Base-by-base conservation (phyloP, 495 filamentous ascomycete species). In the Staphylotrichum tortipilum region DNA sequence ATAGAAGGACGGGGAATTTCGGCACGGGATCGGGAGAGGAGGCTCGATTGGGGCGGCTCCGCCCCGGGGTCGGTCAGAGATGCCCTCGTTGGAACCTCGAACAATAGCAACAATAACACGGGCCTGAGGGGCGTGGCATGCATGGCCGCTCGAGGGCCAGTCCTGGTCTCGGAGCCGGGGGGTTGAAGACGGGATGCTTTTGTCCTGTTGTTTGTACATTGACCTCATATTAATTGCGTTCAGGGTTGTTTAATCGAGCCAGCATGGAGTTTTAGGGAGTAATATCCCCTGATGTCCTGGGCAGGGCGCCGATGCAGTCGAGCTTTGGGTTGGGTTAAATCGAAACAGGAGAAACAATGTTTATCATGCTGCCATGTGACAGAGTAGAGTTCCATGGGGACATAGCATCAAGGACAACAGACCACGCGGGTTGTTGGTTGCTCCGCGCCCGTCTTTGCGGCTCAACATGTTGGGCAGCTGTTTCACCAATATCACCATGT, bases 161-260 rank as follows among this genome's bases (percentile, higher is more conserved):
- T 23, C 55, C 49, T 34, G 53, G 48, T 55, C 57, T 54, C 49
- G 31, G 50, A 52, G 58, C 45, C 23, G 46, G 53, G 51, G n/a
- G n/a, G n/a, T n/a, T n/a, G n/a, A 56, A 52, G 50, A 56, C 43
- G 21, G 38, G 51, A 38, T 50, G 6, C 11, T 55, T 49, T 46
- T 54, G 31, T 56, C 54, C 55, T 47, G 47, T 58, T 61, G 44
- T 48, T 55, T 65, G 57, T 62, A 63, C 56, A 63, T 61, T 62
- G 57, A 50, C 53, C 47, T 55, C 42, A 52, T 38, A 26, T 52
- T 57, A 58, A 50, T 58, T 11, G 54, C 41, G 38, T 50, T 51
- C 47, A 56, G 53, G 50, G 49, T 49, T 55, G 45, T 55, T 56
- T 65, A 59, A 62, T 57, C 28, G 53, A 59, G n/a, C n/a, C n/a